Conservation (phyloP, 768 basidiomycete species). For the Suillus plorans region DNA sequence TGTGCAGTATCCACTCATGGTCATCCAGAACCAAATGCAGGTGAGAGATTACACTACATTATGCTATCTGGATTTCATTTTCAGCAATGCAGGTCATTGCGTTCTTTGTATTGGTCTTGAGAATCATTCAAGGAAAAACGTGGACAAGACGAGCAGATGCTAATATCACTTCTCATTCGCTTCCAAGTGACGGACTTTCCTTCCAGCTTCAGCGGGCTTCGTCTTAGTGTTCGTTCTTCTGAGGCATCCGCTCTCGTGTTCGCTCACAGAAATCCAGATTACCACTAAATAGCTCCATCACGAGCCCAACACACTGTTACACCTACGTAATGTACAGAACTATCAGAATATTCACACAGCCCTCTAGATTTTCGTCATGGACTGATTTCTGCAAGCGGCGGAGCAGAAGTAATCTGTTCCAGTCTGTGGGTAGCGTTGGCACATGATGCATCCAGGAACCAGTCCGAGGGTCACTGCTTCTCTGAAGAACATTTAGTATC, state of each 20-base stretch:
- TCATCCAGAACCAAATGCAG: conserved; percentile 5
- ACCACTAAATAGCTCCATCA: background rate
- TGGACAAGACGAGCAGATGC: background rate
- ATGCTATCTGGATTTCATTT: background rate
- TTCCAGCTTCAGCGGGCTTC: background rate
- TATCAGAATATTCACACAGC: background rate
- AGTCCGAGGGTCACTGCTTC: conserved; percentile 57
- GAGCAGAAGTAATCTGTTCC: conserved; percentile 64
- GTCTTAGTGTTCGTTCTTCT: background rate
- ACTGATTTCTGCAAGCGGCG: conserved; percentile 55
- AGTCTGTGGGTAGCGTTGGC: conserved; percentile 57
- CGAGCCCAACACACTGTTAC: background rate
- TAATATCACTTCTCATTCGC: background rate
- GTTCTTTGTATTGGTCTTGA: conserved; percentile 2
- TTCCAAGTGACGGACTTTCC: background rate
- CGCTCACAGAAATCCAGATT: background rate
- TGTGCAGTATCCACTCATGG: conserved; percentile 8
- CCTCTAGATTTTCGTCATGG: conserved; percentile 47
- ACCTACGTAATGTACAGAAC: background rate
- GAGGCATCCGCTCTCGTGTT: background rate
- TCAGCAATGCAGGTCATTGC: conserved; percentile 3
- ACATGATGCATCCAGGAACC: conserved; percentile 62
- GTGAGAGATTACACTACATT: background rate
- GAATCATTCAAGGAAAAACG: conserved; percentile 3
- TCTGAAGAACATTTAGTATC: conserved; percentile 32